These are phyloP conservation scores for Russula sp. DNA, from an alignment of 768 basidiomycete genomes.

Conservation along the genomic window DNA sequence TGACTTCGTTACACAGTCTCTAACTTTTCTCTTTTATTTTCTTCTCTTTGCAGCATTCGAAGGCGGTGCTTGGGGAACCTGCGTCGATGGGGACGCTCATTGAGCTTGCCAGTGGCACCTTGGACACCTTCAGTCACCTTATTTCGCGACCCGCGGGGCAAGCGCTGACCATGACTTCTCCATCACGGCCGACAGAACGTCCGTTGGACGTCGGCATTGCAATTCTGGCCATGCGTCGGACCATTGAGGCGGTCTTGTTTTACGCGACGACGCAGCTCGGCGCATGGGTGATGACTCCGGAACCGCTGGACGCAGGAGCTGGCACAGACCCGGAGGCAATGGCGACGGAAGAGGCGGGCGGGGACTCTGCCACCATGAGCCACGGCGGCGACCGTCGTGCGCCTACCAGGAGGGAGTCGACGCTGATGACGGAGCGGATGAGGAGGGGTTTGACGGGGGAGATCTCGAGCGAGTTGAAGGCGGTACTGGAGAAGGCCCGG, in stretches of 20 bases:
- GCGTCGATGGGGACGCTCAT: slow-evolving; percentile 81
- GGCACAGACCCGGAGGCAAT: slow-evolving; percentile 34
- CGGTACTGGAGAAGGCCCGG: slow-evolving; percentile 56
- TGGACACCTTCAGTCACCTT: slow-evolving; percentile 66
- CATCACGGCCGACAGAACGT: slow-evolving; percentile 33
- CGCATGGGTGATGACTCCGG: slow-evolving; percentile 70
- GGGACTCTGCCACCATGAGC: slow-evolving; percentile 4
- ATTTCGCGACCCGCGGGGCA: slow-evolving; percentile 54
- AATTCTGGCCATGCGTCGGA: slow-evolving; percentile 47
- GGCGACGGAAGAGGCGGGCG: slow-evolving; percentile 35
- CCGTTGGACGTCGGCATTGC: slow-evolving; percentile 49
- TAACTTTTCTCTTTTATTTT: background rate
- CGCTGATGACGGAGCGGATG: slow-evolving; percentile 55
- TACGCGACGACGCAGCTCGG: slow-evolving; percentile 73
- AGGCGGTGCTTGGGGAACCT: slow-evolving; percentile 74
- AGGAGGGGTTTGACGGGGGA: slow-evolving; percentile 76
- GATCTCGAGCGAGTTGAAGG: slow-evolving; percentile 65
- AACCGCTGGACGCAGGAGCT: slow-evolving; percentile 32
- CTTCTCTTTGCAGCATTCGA: slow-evolving; percentile 55
- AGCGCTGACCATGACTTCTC: slow-evolving; percentile 35
- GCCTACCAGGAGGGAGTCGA: slow-evolving; percentile 34
- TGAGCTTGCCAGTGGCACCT: slow-evolving; percentile 72
- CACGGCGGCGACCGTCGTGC: slow-evolving; percentile 38
- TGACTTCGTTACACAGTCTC: background rate
- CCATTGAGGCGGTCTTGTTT: slow-evolving; percentile 58